Evolutionary conservation across 257 asterid genomes (phyloP).

Genomic region (Nicotiana tabacum): DNA sequence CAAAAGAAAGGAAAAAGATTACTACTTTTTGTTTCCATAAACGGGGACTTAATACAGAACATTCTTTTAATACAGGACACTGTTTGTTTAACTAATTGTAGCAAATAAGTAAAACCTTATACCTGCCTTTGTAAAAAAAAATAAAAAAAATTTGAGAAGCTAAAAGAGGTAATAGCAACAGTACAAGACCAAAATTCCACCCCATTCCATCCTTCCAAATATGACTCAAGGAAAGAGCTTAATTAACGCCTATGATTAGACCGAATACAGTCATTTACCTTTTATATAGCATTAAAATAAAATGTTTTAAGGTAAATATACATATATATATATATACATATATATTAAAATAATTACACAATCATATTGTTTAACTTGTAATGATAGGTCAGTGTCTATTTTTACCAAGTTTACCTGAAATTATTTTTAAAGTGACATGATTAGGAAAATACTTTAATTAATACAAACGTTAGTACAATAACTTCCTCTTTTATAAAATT

Average conservation of each 20-base stretch:
- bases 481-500: not conserved
- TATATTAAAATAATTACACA: too few relatives aligned
- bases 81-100: slow-evolving; percentile 6
- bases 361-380: too few relatives aligned
- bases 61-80: not conserved
- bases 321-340: too few relatives aligned
- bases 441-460: too few relatives aligned
- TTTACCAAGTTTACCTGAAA: too few relatives aligned
- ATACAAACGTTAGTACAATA: not conserved
- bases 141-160: not conserved
- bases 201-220: too few relatives aligned
- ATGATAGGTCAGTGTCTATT: too few relatives aligned
- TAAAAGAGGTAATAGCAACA: not conserved
- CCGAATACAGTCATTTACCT: not conserved
- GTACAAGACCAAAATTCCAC: not conserved
- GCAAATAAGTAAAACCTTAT: not conserved
- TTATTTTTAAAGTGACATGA: too few relatives aligned
- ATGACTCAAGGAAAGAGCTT: not conserved
- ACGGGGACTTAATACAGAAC: not conserved
- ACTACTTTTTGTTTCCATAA: not conserved
- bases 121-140: not conserved
- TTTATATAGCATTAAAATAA: not conserved
- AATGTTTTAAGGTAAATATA: too few relatives aligned
- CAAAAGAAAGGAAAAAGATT: not conserved
- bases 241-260: not conserved